Evolutionary conservation across 2,329 filamentous ascomycete genomes (phyloP).

Genomic region (Aspergillus thermomutatus): DNA sequence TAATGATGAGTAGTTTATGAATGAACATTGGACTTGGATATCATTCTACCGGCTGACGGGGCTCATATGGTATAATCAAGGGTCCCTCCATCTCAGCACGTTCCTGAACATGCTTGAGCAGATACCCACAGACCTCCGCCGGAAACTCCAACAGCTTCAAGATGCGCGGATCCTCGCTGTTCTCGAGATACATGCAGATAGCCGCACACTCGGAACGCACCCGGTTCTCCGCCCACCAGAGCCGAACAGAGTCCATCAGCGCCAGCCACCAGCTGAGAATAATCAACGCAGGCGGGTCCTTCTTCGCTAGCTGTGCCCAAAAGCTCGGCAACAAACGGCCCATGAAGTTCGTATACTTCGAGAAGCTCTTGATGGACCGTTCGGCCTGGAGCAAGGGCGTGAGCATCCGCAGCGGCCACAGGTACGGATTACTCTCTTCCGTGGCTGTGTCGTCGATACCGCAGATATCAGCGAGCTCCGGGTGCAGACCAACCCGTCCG

Average conservation of each 20-base stretch:
- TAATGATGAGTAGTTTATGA: not conserved
- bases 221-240: slow-evolving; percentile 32
- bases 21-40: not conserved
- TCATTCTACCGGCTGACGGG: not conserved
- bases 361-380: slow-evolving; percentile 17
- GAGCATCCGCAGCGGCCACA: slow-evolving; percentile 36
- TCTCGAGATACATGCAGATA: slow-evolving; percentile 36
- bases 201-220: slow-evolving; percentile 34
- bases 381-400: slow-evolving; percentile 29
- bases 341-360: slow-evolving; percentile 32
- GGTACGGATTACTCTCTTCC: slow-evolving; percentile 31
- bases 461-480: slow-evolving; percentile 33
- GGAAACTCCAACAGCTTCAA: slow-evolving; percentile 32
- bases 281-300: slow-evolving; percentile 31
- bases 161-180: slow-evolving; percentile 25
- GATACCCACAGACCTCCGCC: slow-evolving; percentile 31
- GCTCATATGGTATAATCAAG: not conserved
- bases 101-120: slow-evolving; percentile 23
- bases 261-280: slow-evolving; percentile 36
- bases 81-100: slow-evolving; percentile 3
- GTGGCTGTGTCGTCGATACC: slow-evolving; percentile 29
- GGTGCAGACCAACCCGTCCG: slow-evolving; percentile 27
- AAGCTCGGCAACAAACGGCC: slow-evolving; percentile 30
- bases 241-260: slow-evolving; percentile 21
- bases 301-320: slow-evolving; percentile 25